Conservation (phyloP, 805 yeast species). For the Starmerella powellii region DNA sequence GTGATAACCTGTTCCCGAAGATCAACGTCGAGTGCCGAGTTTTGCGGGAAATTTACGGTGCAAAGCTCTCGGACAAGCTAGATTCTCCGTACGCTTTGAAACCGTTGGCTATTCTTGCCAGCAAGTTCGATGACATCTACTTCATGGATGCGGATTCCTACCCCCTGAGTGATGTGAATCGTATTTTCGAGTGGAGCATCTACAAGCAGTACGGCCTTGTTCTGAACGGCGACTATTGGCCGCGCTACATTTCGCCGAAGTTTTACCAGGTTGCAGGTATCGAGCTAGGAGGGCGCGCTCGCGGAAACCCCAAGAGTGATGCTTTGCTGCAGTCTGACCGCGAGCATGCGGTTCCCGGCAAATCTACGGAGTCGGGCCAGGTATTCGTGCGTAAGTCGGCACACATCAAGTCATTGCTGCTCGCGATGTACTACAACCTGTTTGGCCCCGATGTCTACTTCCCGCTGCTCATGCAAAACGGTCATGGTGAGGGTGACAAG, state of each 20-base stretch:
- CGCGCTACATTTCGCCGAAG: constrained; percentile 64
- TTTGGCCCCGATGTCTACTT: constrained; percentile 52
- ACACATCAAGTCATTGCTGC: constrained; percentile 45
- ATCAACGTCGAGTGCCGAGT: constrained; percentile 58
- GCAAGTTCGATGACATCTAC: constrained; percentile 60
- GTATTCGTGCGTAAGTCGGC: constrained; percentile 44
- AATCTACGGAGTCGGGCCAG: constrained; percentile 62
- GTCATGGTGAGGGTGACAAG: constrained; percentile 72
- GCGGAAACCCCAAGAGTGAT: constrained; percentile 24
- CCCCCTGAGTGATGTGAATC: constrained; percentile 54
- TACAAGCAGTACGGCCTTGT: constrained; percentile 41
- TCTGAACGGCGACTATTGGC: constrained; percentile 84
- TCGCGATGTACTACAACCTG: constrained; percentile 53
- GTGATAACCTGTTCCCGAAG: constrained; percentile 49
- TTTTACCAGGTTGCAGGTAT: constrained; percentile 59
- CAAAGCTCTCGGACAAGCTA: constrained; percentile 36
- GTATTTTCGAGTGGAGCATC: constrained; percentile 45
- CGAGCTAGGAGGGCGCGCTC: constrained; percentile 33
- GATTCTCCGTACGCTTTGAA: constrained; percentile 56
- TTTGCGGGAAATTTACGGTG: constrained; percentile 50
- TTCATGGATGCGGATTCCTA: constrained; percentile 66
- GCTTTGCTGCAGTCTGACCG: constrained; percentile 43
- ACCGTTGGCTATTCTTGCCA: constrained; percentile 55
- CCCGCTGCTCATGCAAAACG: constrained; percentile 48
- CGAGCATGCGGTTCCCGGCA: constrained; percentile 54